A percentile compares a stretch with the other conserved stretches of the same genome.
phyloP scores from a whole-genome alignment of 2,329 filamentous ascomycete genomes.

The Aspergillus sp. region DNA sequence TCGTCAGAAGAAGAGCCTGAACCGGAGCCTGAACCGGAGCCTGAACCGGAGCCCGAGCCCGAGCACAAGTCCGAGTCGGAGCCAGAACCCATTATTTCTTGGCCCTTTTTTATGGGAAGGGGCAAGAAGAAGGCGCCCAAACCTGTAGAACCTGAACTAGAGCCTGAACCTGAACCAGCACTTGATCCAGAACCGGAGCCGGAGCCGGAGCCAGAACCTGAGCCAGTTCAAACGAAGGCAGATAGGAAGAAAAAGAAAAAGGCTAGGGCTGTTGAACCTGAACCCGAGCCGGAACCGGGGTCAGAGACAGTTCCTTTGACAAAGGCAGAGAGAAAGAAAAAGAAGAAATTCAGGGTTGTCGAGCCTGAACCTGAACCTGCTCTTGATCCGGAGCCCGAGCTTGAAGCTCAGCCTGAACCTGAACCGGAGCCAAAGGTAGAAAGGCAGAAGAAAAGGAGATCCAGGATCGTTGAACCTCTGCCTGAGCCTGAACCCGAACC shows the following conservation, averaged over 20 bases:
- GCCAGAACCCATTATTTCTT: background rate
- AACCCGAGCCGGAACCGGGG: constrained; percentile 7
- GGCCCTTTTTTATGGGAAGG: background rate
- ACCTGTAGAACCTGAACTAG: constrained; percentile 21
- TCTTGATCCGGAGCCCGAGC: constrained; percentile 1
- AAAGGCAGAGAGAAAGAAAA: constrained; percentile 16
- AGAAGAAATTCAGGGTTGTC: constrained; percentile 7
- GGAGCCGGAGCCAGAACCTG: constrained; percentile 3
- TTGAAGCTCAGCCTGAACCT: constrained; percentile 1
- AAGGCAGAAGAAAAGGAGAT: constrained; percentile 19
- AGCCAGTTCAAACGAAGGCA: constrained; percentile 1
- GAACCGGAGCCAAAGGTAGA: constrained; percentile 12
- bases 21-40: constrained; percentile 9
- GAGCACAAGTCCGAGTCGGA: constrained; percentile 6
- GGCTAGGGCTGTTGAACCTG: constrained; percentile 4
- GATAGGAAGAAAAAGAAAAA: constrained; percentile 14
- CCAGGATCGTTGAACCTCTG: constrained; percentile 19
- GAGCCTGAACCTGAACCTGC: constrained; percentile 6
- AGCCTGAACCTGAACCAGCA: constrained; percentile 13
- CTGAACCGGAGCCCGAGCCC: constrained; percentile 5
- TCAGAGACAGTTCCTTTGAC: constrained; percentile 16
- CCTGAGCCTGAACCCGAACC: constrained; percentile 9
- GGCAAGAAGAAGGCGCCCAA: background rate
- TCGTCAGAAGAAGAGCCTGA: background rate
- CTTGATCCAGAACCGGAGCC: constrained; percentile 12